A percentile compares a stretch with the other conserved stretches of the same genome.
Conservation (phyloP, 2,329 filamentous ascomycete genomes). For the Aspergillus fumigatiaffinis region DNA sequence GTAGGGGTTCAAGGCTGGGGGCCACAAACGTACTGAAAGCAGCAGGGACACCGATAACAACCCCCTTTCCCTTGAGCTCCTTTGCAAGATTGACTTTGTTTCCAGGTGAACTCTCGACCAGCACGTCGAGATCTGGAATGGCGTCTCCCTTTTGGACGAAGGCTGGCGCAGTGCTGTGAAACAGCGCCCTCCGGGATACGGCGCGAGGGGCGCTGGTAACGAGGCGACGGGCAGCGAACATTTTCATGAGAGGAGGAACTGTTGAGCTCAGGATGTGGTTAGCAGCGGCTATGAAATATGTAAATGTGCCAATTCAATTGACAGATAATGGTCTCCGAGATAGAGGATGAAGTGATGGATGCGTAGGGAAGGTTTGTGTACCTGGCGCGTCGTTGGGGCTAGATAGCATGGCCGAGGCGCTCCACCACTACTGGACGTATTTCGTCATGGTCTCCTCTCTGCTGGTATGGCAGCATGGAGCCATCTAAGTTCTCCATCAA, state of each 20-base stretch:
- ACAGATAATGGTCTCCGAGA: not conserved
- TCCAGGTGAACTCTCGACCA: conserved; percentile 81
- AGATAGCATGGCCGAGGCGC: not conserved
- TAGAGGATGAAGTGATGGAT: not conserved
- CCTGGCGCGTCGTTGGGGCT: not conserved
- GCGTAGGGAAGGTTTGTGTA: not conserved
- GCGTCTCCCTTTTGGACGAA: conserved; percentile 72
- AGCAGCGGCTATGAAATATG: not conserved
- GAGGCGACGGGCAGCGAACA: conserved; percentile 39
- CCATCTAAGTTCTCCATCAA: not conserved
- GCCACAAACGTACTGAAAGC: conserved; percentile 58
- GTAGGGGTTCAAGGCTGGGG: not conserved
- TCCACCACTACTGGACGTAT: not conserved
- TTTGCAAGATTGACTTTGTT: conserved; percentile 85
- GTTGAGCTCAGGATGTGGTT: not conserved
- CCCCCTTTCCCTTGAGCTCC: conserved; percentile 70
- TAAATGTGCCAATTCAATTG: not conserved
- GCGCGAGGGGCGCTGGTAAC: conserved; percentile 28
- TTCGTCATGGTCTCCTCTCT: not conserved
- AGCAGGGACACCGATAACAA: conserved; percentile 82
- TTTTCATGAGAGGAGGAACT: conserved; percentile 13
- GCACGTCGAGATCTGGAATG: conserved; percentile 70
- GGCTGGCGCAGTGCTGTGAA: conserved; percentile 38
- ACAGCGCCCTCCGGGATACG: conserved; percentile 29
- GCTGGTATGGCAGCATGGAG: not conserved